These are phyloP conservation scores for Vitis hybrid DNA, from an alignment of 177 flowering plant species.

Conservation along the genomic window DNA sequence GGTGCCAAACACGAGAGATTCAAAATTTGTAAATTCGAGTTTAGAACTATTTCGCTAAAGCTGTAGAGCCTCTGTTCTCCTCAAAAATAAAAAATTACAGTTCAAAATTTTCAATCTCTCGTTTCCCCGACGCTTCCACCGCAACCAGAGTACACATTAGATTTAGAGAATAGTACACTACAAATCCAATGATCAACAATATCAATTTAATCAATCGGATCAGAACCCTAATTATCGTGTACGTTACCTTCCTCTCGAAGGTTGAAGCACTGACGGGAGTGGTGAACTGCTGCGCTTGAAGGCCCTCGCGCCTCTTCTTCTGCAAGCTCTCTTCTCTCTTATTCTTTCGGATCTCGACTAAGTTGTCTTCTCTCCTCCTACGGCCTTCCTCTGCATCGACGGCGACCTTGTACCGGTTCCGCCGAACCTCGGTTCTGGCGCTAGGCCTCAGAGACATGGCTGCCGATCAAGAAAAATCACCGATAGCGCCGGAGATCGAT, in stretches of 20 bases:
- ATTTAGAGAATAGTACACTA: too few species aligned
- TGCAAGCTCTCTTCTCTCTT: constrained; percentile 38
- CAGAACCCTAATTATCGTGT: too few species aligned
- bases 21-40: too few species aligned
- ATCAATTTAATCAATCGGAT: too few species aligned
- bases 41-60: too few species aligned
- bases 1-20: too few species aligned
- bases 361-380: constrained; percentile 40
- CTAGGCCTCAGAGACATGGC: constrained; percentile 37
- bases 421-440: constrained; percentile 34
- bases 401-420: constrained; percentile 39
- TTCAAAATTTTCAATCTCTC: too few species aligned
- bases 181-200: too few species aligned
- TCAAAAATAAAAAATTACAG: too few species aligned
- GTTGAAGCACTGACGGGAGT: constrained; percentile 7
- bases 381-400: constrained; percentile 44
- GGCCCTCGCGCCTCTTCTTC: constrained; percentile 43
- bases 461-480: neutral
- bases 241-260: constrained; percentile 25
- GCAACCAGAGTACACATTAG: too few species aligned
- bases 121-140: too few species aligned
- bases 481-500: neutral
- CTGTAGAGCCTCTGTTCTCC: too few species aligned
- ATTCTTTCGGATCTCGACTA: constrained; percentile 48
- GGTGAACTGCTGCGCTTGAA: constrained; percentile 19